These are phyloP conservation scores for Boletus rufocinnamomeus DNA, from an alignment of 768 basidiomycete genomes.

Conservation along the genomic window DNA sequence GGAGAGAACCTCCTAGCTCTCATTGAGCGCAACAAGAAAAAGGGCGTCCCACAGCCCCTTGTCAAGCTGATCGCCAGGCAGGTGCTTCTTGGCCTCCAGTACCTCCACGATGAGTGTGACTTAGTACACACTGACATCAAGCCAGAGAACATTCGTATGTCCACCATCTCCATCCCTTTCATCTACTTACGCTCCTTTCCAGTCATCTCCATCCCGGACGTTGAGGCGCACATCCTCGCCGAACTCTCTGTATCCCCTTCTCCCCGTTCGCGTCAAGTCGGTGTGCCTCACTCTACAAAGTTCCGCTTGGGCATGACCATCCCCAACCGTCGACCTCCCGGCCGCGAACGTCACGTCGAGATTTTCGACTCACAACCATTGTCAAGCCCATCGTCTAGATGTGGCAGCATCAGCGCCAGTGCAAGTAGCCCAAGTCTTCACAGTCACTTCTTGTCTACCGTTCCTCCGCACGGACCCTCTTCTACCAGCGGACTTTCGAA, in stretches of 20 bases:
- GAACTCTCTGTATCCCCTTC: conserved; percentile 69
- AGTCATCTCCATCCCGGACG: conserved; percentile 85
- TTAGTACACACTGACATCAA: conserved; percentile 94
- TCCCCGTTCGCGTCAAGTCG: conserved; percentile 79
- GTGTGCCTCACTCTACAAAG: conserved; percentile 71
- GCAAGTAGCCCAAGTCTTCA: conserved; percentile 25
- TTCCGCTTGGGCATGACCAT: conserved; percentile 62
- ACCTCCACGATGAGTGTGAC: conserved; percentile 90
- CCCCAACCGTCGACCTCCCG: conserved; percentile 50
- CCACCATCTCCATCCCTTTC: conserved; percentile 27
- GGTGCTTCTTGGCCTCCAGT: conserved; percentile 84
- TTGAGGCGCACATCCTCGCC: conserved; percentile 69
- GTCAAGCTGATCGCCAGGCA: conserved; percentile 88
- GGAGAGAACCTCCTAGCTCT: conserved; percentile 77
- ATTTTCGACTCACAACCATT: conserved; percentile 84
- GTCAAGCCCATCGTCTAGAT: conserved; percentile 49
- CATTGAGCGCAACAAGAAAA: conserved; percentile 77
- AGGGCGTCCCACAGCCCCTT: conserved; percentile 77
- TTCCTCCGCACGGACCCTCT: conserved; percentile 9
- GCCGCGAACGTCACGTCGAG: conserved; percentile 65
- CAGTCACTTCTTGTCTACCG: conserved; percentile 16
- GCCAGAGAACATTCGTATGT: conserved; percentile 93
- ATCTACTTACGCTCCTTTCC: conserved; percentile 17
- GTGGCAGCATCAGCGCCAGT: conserved; percentile 34
- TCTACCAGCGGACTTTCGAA: conserved; percentile 31